phyloP scores from a whole-genome alignment of 2,329 filamentous ascomycete species.

The Septoria linicola region DNA sequence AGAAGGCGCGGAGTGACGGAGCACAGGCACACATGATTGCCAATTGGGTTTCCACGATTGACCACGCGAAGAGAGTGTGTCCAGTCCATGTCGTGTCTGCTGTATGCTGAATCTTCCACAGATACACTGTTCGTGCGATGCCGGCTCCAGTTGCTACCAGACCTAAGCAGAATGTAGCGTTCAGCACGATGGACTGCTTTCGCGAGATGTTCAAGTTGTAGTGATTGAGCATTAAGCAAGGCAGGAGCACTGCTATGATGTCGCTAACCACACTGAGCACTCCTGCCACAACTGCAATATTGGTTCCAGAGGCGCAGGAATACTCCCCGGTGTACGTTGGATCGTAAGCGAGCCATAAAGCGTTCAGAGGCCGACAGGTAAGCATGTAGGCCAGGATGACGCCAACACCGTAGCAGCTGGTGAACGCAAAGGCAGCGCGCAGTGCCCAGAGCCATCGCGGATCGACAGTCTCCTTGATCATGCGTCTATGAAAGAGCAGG shows the following conservation, averaged over 20 bases:
- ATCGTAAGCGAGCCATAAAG: slow-evolving; percentile 27
- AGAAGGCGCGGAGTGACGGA: slow-evolving; percentile 33
- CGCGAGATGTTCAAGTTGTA: slow-evolving; percentile 25
- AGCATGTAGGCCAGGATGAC: slow-evolving; percentile 23
- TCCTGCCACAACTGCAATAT: slow-evolving; percentile 19
- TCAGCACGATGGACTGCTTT: slow-evolving; percentile 29
- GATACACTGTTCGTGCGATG: slow-evolving; percentile 28
- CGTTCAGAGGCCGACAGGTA: slow-evolving; percentile 28
- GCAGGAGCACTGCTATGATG: slow-evolving; percentile 28
- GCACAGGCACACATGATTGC: slow-evolving; percentile 37
- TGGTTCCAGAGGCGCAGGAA: slow-evolving; percentile 20
- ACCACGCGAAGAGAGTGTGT: slow-evolving; percentile 33
- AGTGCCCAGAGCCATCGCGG: slow-evolving; percentile 27
- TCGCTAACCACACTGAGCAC: slow-evolving; percentile 29
- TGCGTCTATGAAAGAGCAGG: slow-evolving; percentile 32
- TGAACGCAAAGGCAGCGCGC: slow-evolving; percentile 26
- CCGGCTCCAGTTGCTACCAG: slow-evolving; percentile 30
- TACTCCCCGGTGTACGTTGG: slow-evolving; percentile 17
- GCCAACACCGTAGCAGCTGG: slow-evolving; percentile 24
- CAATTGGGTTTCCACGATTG: slow-evolving; percentile 32
- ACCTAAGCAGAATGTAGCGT: slow-evolving; percentile 29
- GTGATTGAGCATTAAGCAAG: slow-evolving; percentile 28
- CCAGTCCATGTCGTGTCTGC: slow-evolving; percentile 31
- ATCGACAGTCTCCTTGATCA: slow-evolving; percentile 25
- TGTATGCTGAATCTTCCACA: slow-evolving; percentile 24